These are phyloP conservation scores for Xylaria digitata DNA, from an alignment of 2,329 filamentous ascomycete species.

Conservation along the genomic window DNA sequence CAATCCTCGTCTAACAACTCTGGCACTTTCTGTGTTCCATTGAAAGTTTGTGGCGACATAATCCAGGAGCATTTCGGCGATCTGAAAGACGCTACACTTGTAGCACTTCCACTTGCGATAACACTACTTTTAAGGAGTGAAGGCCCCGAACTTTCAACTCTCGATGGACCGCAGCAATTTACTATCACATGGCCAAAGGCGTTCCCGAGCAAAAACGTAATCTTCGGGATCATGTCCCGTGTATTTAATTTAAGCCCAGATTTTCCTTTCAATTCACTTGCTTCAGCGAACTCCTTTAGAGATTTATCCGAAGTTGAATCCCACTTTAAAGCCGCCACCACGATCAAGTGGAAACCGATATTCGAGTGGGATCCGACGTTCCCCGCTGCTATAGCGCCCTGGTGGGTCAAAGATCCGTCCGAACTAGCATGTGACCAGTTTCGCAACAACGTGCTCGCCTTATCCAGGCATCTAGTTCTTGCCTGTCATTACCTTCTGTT, in stretches of 20 bases:
- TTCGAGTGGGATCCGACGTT: too few species aligned
- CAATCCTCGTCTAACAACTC: neutral
- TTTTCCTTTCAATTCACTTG: slow-evolving; percentile 9
- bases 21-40: neutral
- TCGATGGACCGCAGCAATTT: neutral
- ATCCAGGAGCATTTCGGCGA: neutral
- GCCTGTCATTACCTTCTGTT: neutral
- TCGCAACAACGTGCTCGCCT: too few species aligned
- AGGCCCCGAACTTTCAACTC: too few species aligned
- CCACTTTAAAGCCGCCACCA: neutral
- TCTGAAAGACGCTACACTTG: slow-evolving; percentile 13
- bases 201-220: neutral
- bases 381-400: neutral
- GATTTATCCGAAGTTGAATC: slow-evolving; percentile 10
- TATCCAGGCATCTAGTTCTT: neutral
- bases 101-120: slow-evolving; percentile 19
- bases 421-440: too few species aligned
- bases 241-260: slow-evolving; percentile 2
- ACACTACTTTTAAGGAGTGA: neutral
- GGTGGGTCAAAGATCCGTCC: neutral
- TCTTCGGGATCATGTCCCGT: slow-evolving; percentile 2
- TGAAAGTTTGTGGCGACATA: neutral
- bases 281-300: slow-evolving; percentile 11
- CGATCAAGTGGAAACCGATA: too few species aligned
- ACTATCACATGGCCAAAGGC: neutral